phyloP scores from a whole-genome alignment of 345 rosid species.

The Schrenkiella parvula region DNA sequence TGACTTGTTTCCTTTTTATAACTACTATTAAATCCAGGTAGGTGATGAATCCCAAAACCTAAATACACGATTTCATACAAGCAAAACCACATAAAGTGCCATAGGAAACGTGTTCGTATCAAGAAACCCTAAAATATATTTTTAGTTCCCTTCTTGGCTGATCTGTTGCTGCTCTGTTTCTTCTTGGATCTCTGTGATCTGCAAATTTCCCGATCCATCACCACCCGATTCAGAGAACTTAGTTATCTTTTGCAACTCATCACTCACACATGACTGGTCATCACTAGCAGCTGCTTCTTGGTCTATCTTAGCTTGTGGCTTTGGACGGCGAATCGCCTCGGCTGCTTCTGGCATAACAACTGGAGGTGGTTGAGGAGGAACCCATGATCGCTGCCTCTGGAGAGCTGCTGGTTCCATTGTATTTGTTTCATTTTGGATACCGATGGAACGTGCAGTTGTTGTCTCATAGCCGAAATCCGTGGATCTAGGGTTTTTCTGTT shows the following conservation, averaged over 20 bases:
- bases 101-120: background rate
- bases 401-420: slow-evolving; percentile 41
- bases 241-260: slow-evolving; percentile 74
- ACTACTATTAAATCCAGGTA: slow-evolving; percentile 5
- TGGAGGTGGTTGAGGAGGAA: slow-evolving; percentile 95
- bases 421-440: slow-evolving; percentile 33
- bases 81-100: background rate
- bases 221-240: slow-evolving; percentile 71
- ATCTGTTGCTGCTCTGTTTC: slow-evolving; percentile 39
- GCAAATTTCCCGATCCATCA: slow-evolving; percentile 29
- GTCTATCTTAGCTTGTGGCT: slow-evolving; percentile 55
- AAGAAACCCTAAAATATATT: background rate
- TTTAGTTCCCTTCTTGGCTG: slow-evolving; percentile 36
- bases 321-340: slow-evolving; percentile 88
- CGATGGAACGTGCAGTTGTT: slow-evolving; percentile 27
- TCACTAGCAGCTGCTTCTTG: slow-evolving; percentile 34
- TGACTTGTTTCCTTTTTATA: background rate
- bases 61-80: slow-evolving; percentile 16
- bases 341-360: slow-evolving; percentile 91
- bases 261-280: slow-evolving; percentile 40
- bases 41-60: slow-evolving; percentile 17
- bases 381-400: slow-evolving; percentile 61
- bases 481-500: slow-evolving; percentile 56
- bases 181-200: slow-evolving; percentile 53
- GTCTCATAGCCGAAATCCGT: slow-evolving; percentile 62